Conservation (phyloP, 306 rosid genomes). For the Alnus glutinosa region DNA sequence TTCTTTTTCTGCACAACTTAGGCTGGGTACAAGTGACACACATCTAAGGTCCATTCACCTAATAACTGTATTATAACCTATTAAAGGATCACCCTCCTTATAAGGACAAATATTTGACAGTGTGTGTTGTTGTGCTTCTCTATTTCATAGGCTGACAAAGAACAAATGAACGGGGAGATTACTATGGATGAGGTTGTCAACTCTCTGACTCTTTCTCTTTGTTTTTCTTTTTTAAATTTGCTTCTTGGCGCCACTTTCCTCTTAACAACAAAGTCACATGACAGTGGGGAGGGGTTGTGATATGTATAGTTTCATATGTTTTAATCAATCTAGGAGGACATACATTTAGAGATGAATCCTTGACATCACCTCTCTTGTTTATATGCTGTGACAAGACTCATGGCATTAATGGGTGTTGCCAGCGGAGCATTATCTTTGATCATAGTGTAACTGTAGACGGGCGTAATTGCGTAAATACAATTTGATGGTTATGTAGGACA, state of each 20-base stretch:
- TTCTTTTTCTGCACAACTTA: background rate
- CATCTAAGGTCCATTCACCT: conserved; percentile 6
- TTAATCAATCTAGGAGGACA: background rate
- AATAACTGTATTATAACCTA: background rate
- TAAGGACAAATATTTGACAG: background rate
- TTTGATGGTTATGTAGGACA: background rate
- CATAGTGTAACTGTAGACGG: background rate
- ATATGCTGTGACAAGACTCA: no score
- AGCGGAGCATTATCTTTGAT: background rate
- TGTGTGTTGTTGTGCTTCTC: background rate
- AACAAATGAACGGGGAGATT: conserved; percentile 20
- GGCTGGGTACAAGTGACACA: background rate
- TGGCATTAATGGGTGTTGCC: no score
- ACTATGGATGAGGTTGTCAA: conserved; percentile 10
- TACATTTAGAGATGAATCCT: background rate
- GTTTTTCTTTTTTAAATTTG: background rate
- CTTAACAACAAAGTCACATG: background rate
- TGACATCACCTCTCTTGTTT: background rate
- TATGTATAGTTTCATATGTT: background rate
- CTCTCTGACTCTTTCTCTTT: background rate
- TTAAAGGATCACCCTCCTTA: background rate
- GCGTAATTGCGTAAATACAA: background rate
- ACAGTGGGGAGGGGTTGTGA: background rate
- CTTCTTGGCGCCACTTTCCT: background rate
- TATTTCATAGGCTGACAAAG: conserved; percentile 13